Base-by-base conservation (phyloP, 1,284 basidiomycete genomes). In the Cryptococcus hybrid region DNA sequence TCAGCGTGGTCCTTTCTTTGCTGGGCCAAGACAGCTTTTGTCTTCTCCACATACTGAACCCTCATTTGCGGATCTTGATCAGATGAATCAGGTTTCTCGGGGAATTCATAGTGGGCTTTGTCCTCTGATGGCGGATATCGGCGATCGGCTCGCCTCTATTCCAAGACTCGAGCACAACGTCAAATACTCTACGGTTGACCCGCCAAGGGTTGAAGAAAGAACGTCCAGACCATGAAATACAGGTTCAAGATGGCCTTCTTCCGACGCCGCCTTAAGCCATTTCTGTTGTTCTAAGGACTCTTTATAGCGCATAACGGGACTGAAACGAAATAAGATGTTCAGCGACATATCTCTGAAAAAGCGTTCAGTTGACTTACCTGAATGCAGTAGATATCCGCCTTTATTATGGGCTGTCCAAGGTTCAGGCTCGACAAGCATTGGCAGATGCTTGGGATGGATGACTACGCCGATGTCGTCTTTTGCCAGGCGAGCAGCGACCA, bases 391-490 rank as follows among this genome's bases (percentile, higher is more conserved):
- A 76, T 98, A 98, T 2, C 89, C 92, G 12, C 95, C 96, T 45
- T 88, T 81, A 59, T 90, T 84, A 68, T 87, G 84, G 56, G 81
- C 82, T 1, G 88, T 74, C 95, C 95, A 99, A 0, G 90, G 89
- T 65, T 87, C 87, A 1, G 96, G 95, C 58, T 87, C 87, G 24
- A 96, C 85, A 2, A 99, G 83, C 95, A 99, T 99, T 7, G 95
- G 95, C 47, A 99, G 82, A 75, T 96, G 91, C 7, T 94, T 88
- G 13, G 95, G 92, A 75, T 95, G 92, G 8, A 98, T 80, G 0
- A 89, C 86, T 53, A 88, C 85, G n/a, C 82, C 79, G 5, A 94
- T 73, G 40, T 81, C 82, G 64, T 97, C 94, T 60, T 85, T 86
- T 7, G 90, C 87, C 58, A 99, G 80, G 2, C 88, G 84, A 18